phyloP scores from a whole-genome alignment of 345 rosid species.

The Gossypium herbaceum region DNA sequence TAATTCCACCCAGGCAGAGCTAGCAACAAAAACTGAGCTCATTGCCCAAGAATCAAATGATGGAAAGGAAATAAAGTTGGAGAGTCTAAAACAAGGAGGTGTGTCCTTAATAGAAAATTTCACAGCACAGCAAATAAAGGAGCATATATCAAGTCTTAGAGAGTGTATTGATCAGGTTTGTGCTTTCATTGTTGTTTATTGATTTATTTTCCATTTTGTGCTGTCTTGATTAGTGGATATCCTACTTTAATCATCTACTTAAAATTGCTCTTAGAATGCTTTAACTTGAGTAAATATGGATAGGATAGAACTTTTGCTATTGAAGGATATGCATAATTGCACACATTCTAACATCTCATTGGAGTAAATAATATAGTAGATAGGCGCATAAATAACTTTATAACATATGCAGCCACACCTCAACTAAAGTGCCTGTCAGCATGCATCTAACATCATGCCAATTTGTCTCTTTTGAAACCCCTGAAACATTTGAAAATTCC shows the following conservation, averaged over 20 bases:
- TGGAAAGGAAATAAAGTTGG: slow-evolving; percentile 6
- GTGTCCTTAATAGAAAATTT: slow-evolving; percentile 42
- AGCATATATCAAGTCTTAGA: slow-evolving; percentile 43
- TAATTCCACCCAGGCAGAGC: neutral
- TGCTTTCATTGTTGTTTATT: neutral
- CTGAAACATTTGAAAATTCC: too few relatives aligned
- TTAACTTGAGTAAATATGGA: slow-evolving; percentile 8
- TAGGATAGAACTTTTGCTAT: neutral
- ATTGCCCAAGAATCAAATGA: slow-evolving; percentile 11
- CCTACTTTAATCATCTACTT: neutral
- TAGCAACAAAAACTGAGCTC: slow-evolving; percentile 5
- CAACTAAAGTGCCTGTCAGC: neutral
- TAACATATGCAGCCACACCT: neutral
- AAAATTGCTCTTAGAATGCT: neutral
- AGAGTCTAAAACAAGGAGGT: slow-evolving; percentile 24
- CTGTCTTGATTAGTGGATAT: neutral
- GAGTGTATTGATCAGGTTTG: slow-evolving; percentile 32
- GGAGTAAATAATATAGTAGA: neutral
- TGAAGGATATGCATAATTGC: slow-evolving; percentile 3
- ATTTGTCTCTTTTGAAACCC: neutral
- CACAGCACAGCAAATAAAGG: slow-evolving; percentile 40
- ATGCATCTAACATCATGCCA: neutral
- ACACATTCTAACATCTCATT: neutral
- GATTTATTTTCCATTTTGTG: neutral
- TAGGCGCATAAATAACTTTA: neutral